Evolutionary conservation across 495 filamentous ascomycete genomes (phyloP), one percentile per base, ranked within the genome.

Genomic region (Aspergillus kassunensis): DNA sequence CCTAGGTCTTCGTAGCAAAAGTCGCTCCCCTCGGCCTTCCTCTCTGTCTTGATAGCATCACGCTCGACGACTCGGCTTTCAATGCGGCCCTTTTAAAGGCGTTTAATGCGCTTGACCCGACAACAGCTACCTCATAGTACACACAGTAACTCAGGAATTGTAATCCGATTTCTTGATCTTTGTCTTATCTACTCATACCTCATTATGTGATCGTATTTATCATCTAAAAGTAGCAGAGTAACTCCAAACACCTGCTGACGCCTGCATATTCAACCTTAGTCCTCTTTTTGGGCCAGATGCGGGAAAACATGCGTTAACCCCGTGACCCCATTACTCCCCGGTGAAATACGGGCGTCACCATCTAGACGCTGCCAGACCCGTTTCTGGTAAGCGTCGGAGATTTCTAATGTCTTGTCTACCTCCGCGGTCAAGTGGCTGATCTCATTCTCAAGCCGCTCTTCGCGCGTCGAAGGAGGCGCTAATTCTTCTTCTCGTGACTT

Each of bases 361-460:
- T 59, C 65, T 34, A 81, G 53, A 21, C 68, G 58, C 36, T 70
- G 59, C 25, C 67, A 65, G 6, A 80, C 65, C 34, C 69, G 61
- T 24, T 71, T 55, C 30, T 70, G 56, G 57, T 81, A 78, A 12
- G 70, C 66, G 44, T 72, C 66, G 6, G 75, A 73, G 18, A 81
- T 52, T 8, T 67, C 69, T 41, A 84, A 59, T 13, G 74, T 71
- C 36, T 68, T 68, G 48, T 81, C 79, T 19, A 84, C 61, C 47
- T 83, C 80, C 39, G 67, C 61, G 1, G 80, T 78, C 13, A 84
- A 57, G 13, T 74, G 73, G 8, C 74, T 70, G 25, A 84, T 73
- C 57, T 83, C 78, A 18, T 75, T 69, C 21, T 77, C 70, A 11
- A 84, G 62, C 25, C 62, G 61, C 57, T 87, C 80, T 51, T 88